Conservation (phyloP, 2,329 filamentous ascomycete species). For the Xylogone sp. region DNA sequence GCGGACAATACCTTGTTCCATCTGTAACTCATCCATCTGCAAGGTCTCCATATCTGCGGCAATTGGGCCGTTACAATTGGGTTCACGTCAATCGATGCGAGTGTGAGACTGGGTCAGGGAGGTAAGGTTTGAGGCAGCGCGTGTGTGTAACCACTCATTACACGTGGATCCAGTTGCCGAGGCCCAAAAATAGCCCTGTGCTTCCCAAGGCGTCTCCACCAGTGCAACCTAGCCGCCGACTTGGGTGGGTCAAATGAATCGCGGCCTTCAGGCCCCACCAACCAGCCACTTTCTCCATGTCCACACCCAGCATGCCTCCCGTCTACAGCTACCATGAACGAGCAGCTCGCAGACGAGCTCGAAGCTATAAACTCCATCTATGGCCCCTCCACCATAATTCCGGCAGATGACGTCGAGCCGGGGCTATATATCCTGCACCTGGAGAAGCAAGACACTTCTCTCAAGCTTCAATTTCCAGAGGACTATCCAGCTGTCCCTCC, state of each 20-base stretch:
- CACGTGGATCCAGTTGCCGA: neutral
- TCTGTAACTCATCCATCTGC: neutral
- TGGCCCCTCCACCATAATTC: constrained; percentile 57
- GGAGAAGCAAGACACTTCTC: constrained; percentile 52
- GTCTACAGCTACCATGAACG: constrained; percentile 20
- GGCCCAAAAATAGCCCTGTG: neutral
- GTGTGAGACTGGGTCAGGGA: no score
- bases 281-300: neutral
- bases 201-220: neutral
- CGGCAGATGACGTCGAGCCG: constrained; percentile 28
- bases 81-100: neutral
- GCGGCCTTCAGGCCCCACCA: neutral
- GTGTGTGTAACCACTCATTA: no score
- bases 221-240: neutral
- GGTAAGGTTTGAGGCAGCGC: no score
- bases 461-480: constrained; percentile 64
- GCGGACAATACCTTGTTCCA: neutral
- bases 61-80: neutral
- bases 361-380: constrained; percentile 85
- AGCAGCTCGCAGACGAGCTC: constrained; percentile 63
- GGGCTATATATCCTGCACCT: constrained; percentile 60
- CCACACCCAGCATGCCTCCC: neutral
- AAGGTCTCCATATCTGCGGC: neutral
- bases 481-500: constrained; percentile 75
- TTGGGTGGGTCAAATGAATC: neutral